phyloP scores from a whole-genome alignment of 2,329 filamentous ascomycete species.

The Periconia sp. region DNA sequence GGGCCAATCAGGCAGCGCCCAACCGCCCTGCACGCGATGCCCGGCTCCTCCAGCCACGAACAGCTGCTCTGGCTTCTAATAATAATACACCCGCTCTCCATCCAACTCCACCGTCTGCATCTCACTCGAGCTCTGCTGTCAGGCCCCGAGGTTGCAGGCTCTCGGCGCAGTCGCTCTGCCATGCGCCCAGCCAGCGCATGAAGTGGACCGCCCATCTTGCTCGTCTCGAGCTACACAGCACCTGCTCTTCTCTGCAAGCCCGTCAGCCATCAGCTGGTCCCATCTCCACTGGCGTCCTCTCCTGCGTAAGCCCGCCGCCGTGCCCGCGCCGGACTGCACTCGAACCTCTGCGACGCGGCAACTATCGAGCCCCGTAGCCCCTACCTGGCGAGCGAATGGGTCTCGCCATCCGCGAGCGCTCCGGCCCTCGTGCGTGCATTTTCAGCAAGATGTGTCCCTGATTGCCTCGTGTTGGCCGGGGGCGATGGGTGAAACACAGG shows the following conservation, averaged over 20 bases:
- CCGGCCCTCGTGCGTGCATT: slow-evolving; percentile 7
- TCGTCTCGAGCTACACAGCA: no score
- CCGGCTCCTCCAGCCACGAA: slow-evolving; percentile 24
- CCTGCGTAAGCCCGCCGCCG: background rate
- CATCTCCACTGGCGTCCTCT: slow-evolving; percentile 7
- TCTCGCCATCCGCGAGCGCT: slow-evolving; percentile 5
- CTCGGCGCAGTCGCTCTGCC: no score
- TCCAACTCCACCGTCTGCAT: no score
- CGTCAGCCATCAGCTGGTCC: slow-evolving; percentile 1
- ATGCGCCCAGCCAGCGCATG: background rate
- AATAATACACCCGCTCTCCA: no score
- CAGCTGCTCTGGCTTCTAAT: slow-evolving; percentile 12
- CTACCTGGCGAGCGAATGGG: no score
- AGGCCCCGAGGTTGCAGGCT: background rate
- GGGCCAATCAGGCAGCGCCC: slow-evolving; percentile 21
- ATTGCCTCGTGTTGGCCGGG: slow-evolving; percentile 5
- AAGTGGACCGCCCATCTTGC: background rate
- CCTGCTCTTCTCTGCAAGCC: no score
- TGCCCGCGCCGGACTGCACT: slow-evolving; percentile 19
- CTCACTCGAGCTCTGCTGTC: slow-evolving; percentile 2
- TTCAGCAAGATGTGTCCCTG: slow-evolving; percentile 8
- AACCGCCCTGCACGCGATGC: slow-evolving; percentile 9
- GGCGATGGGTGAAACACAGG: slow-evolving; percentile 26
- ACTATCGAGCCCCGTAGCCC: no score
- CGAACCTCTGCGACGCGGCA: no score